Percentiles rank a stretch among this genome's conserved stretches.
Evolutionary conservation across 495 filamentous ascomycete species (phyloP).

Genomic region (Penicillium subrubescens): DNA sequence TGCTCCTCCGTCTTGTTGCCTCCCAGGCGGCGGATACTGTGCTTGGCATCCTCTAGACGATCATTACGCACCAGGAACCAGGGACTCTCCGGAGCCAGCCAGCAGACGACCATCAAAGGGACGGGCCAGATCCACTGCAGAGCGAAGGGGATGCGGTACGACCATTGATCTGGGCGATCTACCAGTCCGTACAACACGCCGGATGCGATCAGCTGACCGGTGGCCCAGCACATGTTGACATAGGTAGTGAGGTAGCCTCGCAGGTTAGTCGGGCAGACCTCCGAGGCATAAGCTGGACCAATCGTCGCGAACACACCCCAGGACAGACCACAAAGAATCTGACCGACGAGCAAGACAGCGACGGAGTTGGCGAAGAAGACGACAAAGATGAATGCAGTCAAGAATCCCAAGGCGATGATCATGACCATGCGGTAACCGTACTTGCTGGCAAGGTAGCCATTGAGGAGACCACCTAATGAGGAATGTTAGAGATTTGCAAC

Average conservation of each 20-base stretch:
- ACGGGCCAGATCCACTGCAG: constrained; percentile 70
- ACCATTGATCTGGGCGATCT: constrained; percentile 31
- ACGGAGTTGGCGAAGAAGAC: constrained; percentile 51
- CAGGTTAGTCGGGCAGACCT: constrained; percentile 61
- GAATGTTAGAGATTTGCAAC: background rate
- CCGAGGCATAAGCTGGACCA: constrained; percentile 63
- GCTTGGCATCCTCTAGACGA: constrained; percentile 46
- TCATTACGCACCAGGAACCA: constrained; percentile 66
- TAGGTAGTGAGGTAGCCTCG: constrained; percentile 59
- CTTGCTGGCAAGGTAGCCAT: constrained; percentile 49
- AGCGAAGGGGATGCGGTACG: constrained; percentile 61
- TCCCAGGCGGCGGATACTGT: constrained; percentile 42
- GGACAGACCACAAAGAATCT: constrained; percentile 50
- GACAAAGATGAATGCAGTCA: constrained; percentile 56
- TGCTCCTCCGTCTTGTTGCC: constrained; percentile 51
- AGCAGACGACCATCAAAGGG: constrained; percentile 56
- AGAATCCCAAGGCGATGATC: constrained; percentile 41
- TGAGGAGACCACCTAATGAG: constrained; percentile 31
- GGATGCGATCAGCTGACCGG: constrained; percentile 61
- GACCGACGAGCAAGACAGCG: constrained; percentile 43
- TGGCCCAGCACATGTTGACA: constrained; percentile 69
- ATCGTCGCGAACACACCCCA: constrained; percentile 58
- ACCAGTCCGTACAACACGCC: constrained; percentile 56
- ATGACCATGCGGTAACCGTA: constrained; percentile 49
- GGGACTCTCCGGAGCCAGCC: constrained; percentile 63